Percentiles rank a stretch among this genome's conserved stretches.
phyloP scores from a whole-genome alignment of 371 early-diverging fungal genomes.

The Actinomortierella ambigua region DNA sequence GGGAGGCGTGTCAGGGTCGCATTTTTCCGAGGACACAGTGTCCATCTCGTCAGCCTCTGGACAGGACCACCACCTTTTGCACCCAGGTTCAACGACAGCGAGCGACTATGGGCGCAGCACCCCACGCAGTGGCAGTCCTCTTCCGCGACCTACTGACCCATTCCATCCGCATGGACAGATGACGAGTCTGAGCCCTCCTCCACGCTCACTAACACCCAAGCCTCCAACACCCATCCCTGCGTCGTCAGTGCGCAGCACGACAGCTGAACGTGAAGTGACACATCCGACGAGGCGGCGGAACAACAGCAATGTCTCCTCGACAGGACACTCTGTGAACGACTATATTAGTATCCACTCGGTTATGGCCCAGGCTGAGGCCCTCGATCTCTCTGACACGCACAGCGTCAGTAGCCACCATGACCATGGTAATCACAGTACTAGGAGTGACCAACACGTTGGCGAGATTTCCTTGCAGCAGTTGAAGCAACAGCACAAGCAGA shows the following conservation, averaged over 20 bases:
- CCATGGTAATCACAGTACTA: constrained; percentile 1
- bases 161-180: constrained; percentile 9
- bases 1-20: constrained; percentile 10
- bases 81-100: neutral
- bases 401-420: neutral
- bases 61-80: neutral
- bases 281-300: constrained; percentile 5
- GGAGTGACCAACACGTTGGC: neutral
- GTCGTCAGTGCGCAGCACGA: neutral
- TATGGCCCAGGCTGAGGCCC: constrained; percentile 41
- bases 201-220: constrained; percentile 28
- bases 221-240: constrained; percentile 16
- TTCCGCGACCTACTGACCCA: constrained; percentile 12
- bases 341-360: constrained; percentile 39
- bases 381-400: constrained; percentile 4
- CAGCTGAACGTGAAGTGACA: constrained; percentile 1
- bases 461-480: neutral
- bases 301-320: constrained; percentile 17
- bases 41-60: neutral
- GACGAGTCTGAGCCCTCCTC: constrained; percentile 18
- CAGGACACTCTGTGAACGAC: constrained; percentile 10
- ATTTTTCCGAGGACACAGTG: neutral
- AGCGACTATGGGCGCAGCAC: neutral
- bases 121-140: constrained; percentile 2
- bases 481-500: constrained; percentile 2